Evolutionary conservation across 208 protist genomes (phyloP).

Genomic region (Crithidia thermophila): DNA sequence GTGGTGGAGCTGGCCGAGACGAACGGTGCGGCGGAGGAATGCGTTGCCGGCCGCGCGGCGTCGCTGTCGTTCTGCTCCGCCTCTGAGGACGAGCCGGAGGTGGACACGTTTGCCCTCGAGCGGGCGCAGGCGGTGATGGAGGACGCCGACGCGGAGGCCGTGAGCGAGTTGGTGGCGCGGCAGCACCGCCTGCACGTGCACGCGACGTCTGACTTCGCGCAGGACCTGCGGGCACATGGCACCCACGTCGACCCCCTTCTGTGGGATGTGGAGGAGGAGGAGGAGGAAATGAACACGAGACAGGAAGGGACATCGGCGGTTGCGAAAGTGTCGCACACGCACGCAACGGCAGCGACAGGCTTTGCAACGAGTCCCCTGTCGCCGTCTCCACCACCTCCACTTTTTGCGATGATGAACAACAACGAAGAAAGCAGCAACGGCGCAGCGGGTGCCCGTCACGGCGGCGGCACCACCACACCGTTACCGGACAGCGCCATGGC

Average conservation of each 20-base stretch:
- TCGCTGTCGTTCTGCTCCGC: constrained; percentile 27
- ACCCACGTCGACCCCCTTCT: constrained; percentile 27
- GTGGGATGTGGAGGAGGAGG: constrained; percentile 11
- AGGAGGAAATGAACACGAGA: background rate
- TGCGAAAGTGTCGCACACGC: background rate
- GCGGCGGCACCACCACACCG: background rate
- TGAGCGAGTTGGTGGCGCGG: constrained; percentile 17
- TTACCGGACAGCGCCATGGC: no score
- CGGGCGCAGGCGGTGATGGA: constrained; percentile 31
- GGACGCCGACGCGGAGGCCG: constrained; percentile 35
- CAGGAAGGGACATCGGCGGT: background rate
- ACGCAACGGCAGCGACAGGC: background rate
- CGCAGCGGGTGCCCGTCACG: no score
- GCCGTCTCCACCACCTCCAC: background rate
- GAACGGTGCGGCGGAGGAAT: background rate
- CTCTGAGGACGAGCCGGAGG: constrained; percentile 39
- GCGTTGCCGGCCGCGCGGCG: background rate
- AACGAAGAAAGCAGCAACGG: background rate
- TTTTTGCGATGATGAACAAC: background rate
- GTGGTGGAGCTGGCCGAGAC: background rate
- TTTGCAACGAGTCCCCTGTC: background rate
- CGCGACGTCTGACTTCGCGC: constrained; percentile 39
- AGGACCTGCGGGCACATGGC: constrained; percentile 29
- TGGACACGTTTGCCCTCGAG: constrained; percentile 40
- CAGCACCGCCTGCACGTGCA: constrained; percentile 30